These are phyloP conservation scores for Vicia faba DNA, from an alignment of 306 rosid genomes.

Conservation along the genomic window DNA sequence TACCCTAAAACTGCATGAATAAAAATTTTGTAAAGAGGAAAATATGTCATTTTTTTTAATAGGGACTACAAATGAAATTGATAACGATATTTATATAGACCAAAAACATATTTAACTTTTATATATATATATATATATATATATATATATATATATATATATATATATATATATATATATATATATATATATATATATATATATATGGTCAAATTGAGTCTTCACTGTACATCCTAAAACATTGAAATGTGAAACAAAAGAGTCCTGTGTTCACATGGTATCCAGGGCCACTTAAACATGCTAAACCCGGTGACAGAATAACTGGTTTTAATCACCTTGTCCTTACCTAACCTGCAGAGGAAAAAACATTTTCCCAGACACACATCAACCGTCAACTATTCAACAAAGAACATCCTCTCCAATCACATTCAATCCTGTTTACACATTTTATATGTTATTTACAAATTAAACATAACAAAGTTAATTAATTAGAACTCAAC, in stretches of 20 bases:
- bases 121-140: too few species aligned
- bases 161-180: too few species aligned
- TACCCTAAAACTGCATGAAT: too few species aligned
- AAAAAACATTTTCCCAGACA: slow-evolving; percentile 43
- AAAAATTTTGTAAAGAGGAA: too few species aligned
- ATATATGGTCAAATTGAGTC: background rate
- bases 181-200: too few species aligned
- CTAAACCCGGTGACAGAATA: slow-evolving; percentile 42
- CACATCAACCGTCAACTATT: slow-evolving; percentile 38
- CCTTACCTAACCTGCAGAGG: slow-evolving; percentile 42
- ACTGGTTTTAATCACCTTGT: slow-evolving; percentile 32
- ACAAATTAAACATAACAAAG: background rate
- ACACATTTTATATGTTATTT: background rate
- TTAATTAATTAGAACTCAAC: too few species aligned
- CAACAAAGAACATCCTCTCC: slow-evolving; percentile 38
- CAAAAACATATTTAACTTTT: too few species aligned
- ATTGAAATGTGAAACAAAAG: slow-evolving; percentile 26
- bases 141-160: too few species aligned
- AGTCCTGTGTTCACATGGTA: slow-evolving; percentile 37
- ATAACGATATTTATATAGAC: too few species aligned
- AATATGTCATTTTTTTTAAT: too few species aligned
- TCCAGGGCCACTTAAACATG: slow-evolving; percentile 36
- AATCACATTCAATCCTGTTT: slow-evolving; percentile 8
- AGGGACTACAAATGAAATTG: too few species aligned
- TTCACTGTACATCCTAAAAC: slow-evolving; percentile 9